Evolutionary conservation across 805 yeast species (phyloP), one percentile per base, ranked within the genome.

Genomic region (Hanseniaspora hatyaiensis): DNA sequence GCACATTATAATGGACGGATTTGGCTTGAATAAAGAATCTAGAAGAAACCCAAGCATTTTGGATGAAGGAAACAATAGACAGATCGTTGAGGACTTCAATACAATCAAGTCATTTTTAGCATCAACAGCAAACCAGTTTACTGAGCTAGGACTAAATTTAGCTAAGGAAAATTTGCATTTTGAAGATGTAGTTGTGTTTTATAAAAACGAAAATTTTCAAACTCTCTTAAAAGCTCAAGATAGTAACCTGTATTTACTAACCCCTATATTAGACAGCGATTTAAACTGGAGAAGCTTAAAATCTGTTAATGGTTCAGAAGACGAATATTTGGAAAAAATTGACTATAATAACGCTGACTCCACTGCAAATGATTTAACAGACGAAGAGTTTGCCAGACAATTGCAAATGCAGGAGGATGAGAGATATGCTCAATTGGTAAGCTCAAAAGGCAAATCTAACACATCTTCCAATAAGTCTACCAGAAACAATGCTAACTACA

Each of bases 171-270:
- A 68, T 3, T 59, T 84, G 23, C 58, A 62, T 1, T 69, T 71
- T 13, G 78, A 78, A 34, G 72, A 78, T 6, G 69, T 79, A 48
- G 74, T 79, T 1, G 77, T 89, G 0, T 73, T 89, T 52, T 92
- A 88, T 66, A 72, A 96, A 57, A 89, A 92, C 62, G 88, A 92
- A 61, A 96, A 87, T 61, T 89, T 84, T 63, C 74, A 74, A 53
- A 85, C 96, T 0, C 59, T 88, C 9, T 73, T 62, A 50, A 79
- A 78, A 57, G 62, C 60, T 15, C 64, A 63, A 34, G 68, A 68
- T 24, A 69, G 70, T 47, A 24, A 13, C 11, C 65, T 89, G 28
- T 86, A 74, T 57, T 62, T 75, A 4, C 66, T 89, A 23, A 83
- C 2, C 83, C 92, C 1, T 96, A 92, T 58, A 65, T 70, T 13